Evolutionary conservation across 148 eudicot species (phyloP), one percentile per base, ranked within the genome.

Genomic region (Fagopyrum esculentum): DNA sequence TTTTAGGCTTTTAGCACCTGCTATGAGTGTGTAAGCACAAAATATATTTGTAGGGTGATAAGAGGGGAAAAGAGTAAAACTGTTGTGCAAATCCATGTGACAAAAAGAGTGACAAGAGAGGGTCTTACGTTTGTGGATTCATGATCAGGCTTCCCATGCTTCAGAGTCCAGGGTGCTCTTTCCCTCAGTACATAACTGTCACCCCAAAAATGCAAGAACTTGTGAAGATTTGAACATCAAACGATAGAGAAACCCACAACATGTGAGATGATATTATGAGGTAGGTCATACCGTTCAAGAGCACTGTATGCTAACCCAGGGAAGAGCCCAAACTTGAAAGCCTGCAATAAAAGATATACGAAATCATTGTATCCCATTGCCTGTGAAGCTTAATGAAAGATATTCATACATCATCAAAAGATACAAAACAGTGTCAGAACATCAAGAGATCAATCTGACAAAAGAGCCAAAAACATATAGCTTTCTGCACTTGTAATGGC

Each of bases 131-230:
- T 78, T 71, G 92, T 95, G 72, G 96, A 84, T 82, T 89, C 87
- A 76, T 90, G 93, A 82, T 95, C 98, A 71, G 96, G 93, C 82
- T 84, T 89, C 74, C 95, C 91, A 87, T 95, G 98, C 87, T 85
- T 90, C 75, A 95, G 75, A 0, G 96, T 95, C 88, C 88, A 79
- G 6, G 97, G 96, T 64, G 88, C 84, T 82, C 83, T 86, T 77
- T 96, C 98, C 83, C 78, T 90, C 80, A 89, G 71, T 80, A 95
- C 22, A 73, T 90, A 95, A 80, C 98, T 95, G 86, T 56, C 75
- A 79, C 16, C 26, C 51, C 12, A 73, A 49, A 80, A 15, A 77
- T 22, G 63, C 72, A 57, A 59, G 17, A 45, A 66, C 19, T 66
- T 66, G 9, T 49, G 43, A 66, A 40, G 19, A 13, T 17, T 66